Base-by-base conservation (phyloP, 2,329 filamentous ascomycete species). In the Aaosphaeria pasadenensis region DNA sequence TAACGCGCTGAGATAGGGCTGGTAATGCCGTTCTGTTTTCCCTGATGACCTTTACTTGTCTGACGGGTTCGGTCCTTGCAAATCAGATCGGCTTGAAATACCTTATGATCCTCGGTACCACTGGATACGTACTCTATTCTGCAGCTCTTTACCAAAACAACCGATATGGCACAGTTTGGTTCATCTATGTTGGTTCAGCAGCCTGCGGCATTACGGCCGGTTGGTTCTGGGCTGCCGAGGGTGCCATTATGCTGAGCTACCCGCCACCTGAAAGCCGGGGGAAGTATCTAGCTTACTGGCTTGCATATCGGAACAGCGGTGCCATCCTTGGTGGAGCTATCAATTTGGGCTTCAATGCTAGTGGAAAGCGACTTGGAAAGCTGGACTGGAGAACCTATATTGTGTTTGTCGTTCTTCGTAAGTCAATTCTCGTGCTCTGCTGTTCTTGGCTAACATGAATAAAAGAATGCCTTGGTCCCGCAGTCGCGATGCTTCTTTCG, bases 71-170 rank as follows among this genome's bases (percentile, higher is more conserved):
- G 24, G 28, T 45, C 35, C 11, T 45, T 17, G 32, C 32, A 11
- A 45, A 45, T 13, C 43, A 29, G 5, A 45, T 45, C 28, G 43
- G 43, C 6, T 17, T 71, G 4, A 51, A 49, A 11, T 58, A 62
- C 51, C 68, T 67, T 2, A 53, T 72, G 4, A 61, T 66, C 36
- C 53, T 72, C 7, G 70, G 70, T 3, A 63, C 67, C 0, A 47
- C 62, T 0, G 69, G 70, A 1, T 73, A 68, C 39, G 63, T 62
- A 6, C 42, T 72, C 2, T 73, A 71, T 47, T 66, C 66, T 1
- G 69, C 70, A 0, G 66, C 65, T 0, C 51, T 73, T n/a, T 71
- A 73, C 47, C 53, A 60, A 9, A 72, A 72, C 48, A 72, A 63
- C 33, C 55, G 56, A 1, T 63, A 63, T 39, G 62, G 63, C 7